Percentiles rank a stretch among this genome's conserved stretches.
phyloP scores from a whole-genome alignment of 352 stramenopile species.

The Globisporangium iwayamae region DNA sequence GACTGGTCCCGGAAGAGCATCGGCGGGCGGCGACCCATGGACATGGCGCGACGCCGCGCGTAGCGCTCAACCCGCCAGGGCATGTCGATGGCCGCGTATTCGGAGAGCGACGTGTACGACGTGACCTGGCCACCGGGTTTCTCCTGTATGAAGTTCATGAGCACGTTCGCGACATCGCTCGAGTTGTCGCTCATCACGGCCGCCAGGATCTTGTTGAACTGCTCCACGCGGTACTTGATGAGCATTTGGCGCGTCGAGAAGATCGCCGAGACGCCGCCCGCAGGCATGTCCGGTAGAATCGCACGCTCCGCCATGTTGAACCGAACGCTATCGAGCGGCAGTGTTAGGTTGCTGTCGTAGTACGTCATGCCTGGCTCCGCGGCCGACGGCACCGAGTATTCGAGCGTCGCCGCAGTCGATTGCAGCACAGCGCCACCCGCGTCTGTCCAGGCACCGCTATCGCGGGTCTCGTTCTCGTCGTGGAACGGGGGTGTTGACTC shows the following conservation, averaged over 20 bases:
- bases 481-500: not conserved
- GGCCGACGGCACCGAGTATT: slow-evolving; percentile 10
- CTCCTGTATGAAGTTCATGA: slow-evolving; percentile 80
- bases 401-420: slow-evolving; percentile 5
- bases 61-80: slow-evolving; percentile 60
- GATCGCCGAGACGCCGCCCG: slow-evolving; percentile 52
- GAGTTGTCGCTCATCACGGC: slow-evolving; percentile 68
- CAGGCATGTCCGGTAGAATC: slow-evolving; percentile 49
- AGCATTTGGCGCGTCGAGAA: slow-evolving; percentile 59
- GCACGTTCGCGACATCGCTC: slow-evolving; percentile 45
- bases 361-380: slow-evolving; percentile 22
- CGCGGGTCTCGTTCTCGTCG: not conserved
- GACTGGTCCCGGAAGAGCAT: slow-evolving; percentile 29
- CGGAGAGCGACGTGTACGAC: slow-evolving; percentile 65
- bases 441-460: not conserved
- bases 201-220: slow-evolving; percentile 70
- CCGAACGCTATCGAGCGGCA: slow-evolving; percentile 52
- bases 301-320: slow-evolving; percentile 47
- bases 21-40: slow-evolving; percentile 41
- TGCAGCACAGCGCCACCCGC: not conserved
- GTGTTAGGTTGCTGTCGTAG: slow-evolving; percentile 36
- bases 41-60: slow-evolving; percentile 59
- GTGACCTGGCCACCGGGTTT: slow-evolving; percentile 51
- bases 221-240: slow-evolving; percentile 57
- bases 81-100: slow-evolving; percentile 73